A percentile compares a stretch with the other conserved stretches of the same genome.
Evolutionary conservation across 306 rosid genomes (phyloP).

Genomic region (Geum urbanum): DNA sequence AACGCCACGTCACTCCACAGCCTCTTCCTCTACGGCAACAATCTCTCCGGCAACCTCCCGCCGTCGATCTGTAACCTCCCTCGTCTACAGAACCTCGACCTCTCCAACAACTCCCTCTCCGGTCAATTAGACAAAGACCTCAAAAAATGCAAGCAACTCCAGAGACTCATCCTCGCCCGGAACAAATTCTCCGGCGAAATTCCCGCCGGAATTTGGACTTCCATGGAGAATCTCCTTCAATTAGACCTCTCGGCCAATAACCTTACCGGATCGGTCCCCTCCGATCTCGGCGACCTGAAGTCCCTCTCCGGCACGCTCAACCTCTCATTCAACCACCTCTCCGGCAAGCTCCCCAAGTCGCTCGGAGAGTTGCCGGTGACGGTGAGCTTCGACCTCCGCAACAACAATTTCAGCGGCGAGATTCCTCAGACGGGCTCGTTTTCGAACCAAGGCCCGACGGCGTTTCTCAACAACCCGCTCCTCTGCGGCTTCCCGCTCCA

Average conservation of each 20-base stretch:
- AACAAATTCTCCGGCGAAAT: slow-evolving; percentile 56
- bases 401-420: slow-evolving; percentile 47
- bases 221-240: slow-evolving; percentile 41
- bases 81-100: slow-evolving; percentile 73
- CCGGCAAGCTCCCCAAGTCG: slow-evolving; percentile 59
- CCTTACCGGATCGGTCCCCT: slow-evolving; percentile 61
- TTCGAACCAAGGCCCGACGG: no score
- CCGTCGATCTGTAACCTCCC: slow-evolving; percentile 64
- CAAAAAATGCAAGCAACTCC: slow-evolving; percentile 55
- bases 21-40: slow-evolving; percentile 74
- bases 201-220: slow-evolving; percentile 62
- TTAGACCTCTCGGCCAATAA: slow-evolving; percentile 70
- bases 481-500: slow-evolving; percentile 54
- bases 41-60: slow-evolving; percentile 73
- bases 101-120: slow-evolving; percentile 69
- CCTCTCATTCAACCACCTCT: slow-evolving; percentile 72
- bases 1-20: slow-evolving; percentile 85
- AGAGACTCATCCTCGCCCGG: slow-evolving; percentile 58
- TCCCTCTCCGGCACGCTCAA: slow-evolving; percentile 77
- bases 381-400: slow-evolving; percentile 71
- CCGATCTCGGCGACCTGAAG: slow-evolving; percentile 47
- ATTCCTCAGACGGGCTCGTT: no score
- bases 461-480: no score
- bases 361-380: slow-evolving; percentile 66
- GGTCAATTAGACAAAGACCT: slow-evolving; percentile 47